phyloP scores from a whole-genome alignment of 371 early-diverging fungal genomes.

The Apophysomyces variabilis region DNA sequence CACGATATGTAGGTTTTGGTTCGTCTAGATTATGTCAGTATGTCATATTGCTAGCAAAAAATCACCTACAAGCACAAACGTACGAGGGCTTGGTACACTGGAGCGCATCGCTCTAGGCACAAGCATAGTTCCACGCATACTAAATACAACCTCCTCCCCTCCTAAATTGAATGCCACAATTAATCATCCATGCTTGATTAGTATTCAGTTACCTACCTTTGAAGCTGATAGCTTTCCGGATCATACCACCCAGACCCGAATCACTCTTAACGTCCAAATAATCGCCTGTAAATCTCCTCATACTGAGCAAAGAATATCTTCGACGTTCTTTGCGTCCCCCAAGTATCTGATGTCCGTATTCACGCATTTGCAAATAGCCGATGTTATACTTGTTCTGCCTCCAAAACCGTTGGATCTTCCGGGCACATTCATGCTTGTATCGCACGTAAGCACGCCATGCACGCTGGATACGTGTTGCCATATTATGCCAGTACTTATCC shows the following conservation, averaged over 20 bases:
- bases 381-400: constrained; percentile 89
- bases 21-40: constrained; percentile 44
- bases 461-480: constrained; percentile 94
- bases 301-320: constrained; percentile 82
- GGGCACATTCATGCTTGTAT: constrained; percentile 75
- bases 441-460: constrained; percentile 86
- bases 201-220: constrained; percentile 32
- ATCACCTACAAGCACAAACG: constrained; percentile 64
- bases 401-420: constrained; percentile 83
- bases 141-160: constrained; percentile 69
- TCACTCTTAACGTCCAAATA: constrained; percentile 81
- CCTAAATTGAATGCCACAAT: constrained; percentile 20
- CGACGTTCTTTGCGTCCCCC: constrained; percentile 90
- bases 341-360: constrained; percentile 92
- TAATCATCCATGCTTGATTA: not conserved
- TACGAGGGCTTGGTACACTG: constrained; percentile 77
- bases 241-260: constrained; percentile 65
- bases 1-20: constrained; percentile 62
- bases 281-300: constrained; percentile 91
- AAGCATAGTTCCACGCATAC: constrained; percentile 66
- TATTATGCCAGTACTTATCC: constrained; percentile 96
- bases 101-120: constrained; percentile 83
- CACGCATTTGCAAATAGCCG: constrained; percentile 88
- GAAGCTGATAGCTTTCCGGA: constrained; percentile 67
- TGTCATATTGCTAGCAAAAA: not conserved